Evolutionary conservation across 148 eudicot genomes (phyloP), one percentile per base, ranked within the genome.

Genomic region (Pouteria glomerata): DNA sequence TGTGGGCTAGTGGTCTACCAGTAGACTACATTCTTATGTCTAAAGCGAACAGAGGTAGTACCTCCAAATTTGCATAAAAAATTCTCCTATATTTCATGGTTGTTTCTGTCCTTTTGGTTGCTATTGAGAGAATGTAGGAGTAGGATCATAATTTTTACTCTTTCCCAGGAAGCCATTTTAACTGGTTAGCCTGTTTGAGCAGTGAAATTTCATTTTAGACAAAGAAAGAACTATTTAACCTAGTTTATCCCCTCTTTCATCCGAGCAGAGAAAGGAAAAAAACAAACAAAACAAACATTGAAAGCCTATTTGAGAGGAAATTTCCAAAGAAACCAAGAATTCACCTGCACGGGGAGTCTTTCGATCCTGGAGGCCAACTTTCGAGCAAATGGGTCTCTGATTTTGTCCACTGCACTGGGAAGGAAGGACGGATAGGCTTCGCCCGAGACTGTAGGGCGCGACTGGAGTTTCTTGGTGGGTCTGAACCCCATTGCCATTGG

Each of bases 331-430:
- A n/a, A n/a, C n/a, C 26, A 19, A 12, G 35, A 26, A 23, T 5
- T 57, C n/a, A 93, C 98, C 87, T 87, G 77, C 1, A 94, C 91
- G 4, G 96, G 96, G 29, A 94, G 69, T 44, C 93, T 86, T 64
- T 91, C 77, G 68, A 94, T 89, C 66, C 96, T 81, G 8, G 72
- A 44, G 55, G 96, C 96, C 74, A 94, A 73, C 41, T 86, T 86
- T 33, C 85, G 78, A 70, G 98, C 98, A 82, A 83, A 85, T 3
- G 86, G 75, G 82, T 91, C 97, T 74, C 81, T 87, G 70, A 94
- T 84, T 31, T 74, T 57, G 6, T 87, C 83, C 27, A 89, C 78
- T 27, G 87, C 74, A 50, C 82, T 81, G 31, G 97, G 98, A 4
- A 94, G 80, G 85, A 94, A 91, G 27, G 91, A 56, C 19, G 97